Percentiles rank a stretch among this genome's conserved stretches.
Conservation (phyloP, 2,329 filamentous ascomycete genomes). For the Trichoderma arundinaceum region DNA sequence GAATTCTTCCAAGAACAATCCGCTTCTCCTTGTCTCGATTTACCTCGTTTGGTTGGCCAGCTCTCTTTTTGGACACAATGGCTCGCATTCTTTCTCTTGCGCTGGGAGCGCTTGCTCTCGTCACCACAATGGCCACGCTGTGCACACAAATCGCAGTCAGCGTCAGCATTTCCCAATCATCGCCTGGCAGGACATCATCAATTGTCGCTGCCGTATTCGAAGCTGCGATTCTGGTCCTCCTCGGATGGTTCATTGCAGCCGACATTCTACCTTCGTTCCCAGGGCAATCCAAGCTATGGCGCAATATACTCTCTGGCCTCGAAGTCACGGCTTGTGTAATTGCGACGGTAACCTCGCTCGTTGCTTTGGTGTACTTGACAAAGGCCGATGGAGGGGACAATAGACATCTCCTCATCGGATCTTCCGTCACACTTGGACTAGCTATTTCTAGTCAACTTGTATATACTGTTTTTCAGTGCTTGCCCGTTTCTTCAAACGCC, state of each 20-base stretch:
- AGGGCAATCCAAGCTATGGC: constrained; percentile 37
- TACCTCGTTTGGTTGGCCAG: constrained; percentile 1
- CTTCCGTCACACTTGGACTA: constrained; percentile 52
- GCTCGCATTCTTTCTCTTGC: constrained; percentile 8
- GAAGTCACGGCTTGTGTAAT: constrained; percentile 50
- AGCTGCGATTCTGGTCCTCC: constrained; percentile 37
- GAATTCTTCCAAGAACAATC: constrained; percentile 18
- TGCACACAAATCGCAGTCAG: constrained; percentile 35
- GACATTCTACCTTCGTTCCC: constrained; percentile 36
- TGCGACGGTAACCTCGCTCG: constrained; percentile 53
- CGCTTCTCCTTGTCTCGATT: constrained; percentile 4
- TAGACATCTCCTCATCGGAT: constrained; percentile 50
- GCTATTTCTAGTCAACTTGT: constrained; percentile 55
- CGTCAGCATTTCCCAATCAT: constrained; percentile 23
- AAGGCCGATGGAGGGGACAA: constrained; percentile 33
- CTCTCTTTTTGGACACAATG: constrained; percentile 20
- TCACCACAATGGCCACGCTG: constrained; percentile 34
- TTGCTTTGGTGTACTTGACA: constrained; percentile 49
- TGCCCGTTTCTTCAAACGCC: constrained; percentile 45
- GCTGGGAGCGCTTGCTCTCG: constrained; percentile 33
- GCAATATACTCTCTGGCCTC: constrained; percentile 39
- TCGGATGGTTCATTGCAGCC: constrained; percentile 46
- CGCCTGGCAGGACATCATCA: constrained; percentile 34
- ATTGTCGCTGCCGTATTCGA: constrained; percentile 41
- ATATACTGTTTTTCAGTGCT: constrained; percentile 55